phyloP scores from a whole-genome alignment of 192 early-diverging fungal genomes.

The Entomortierella beljakovae region DNA sequence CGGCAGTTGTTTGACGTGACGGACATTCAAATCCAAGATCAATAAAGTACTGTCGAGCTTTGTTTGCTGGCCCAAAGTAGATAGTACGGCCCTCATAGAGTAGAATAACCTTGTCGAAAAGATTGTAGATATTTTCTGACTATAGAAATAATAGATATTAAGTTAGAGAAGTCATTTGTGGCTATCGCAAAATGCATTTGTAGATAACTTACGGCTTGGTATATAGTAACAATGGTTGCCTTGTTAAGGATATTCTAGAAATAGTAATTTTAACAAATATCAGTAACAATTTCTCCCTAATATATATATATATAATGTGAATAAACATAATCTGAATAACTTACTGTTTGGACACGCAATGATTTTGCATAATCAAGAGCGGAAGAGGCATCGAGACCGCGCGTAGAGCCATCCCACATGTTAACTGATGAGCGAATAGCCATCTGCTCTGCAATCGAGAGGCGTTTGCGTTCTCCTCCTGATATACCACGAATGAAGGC shows the following conservation, averaged over 20 bases:
- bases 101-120: conserved; percentile 78
- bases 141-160: conserved; percentile 71
- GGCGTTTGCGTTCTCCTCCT: conserved; percentile 84
- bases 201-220: conserved; percentile 75
- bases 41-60: conserved; percentile 73
- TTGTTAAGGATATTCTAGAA: conserved; percentile 69
- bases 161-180: conserved; percentile 58
- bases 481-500: conserved; percentile 82
- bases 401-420: conserved; percentile 78
- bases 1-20: conserved; percentile 73
- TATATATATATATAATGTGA: neutral
- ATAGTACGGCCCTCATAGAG: conserved; percentile 75
- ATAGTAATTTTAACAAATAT: neutral
- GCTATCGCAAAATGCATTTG: neutral
- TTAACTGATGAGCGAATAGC: conserved; percentile 66
- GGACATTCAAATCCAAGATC: conserved; percentile 72
- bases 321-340: neutral
- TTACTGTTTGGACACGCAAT: conserved; percentile 73
- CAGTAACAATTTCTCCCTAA: neutral
- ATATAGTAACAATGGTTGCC: conserved; percentile 71
- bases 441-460: conserved; percentile 83
- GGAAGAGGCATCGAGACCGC: conserved; percentile 84
- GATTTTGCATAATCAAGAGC: conserved; percentile 84
- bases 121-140: conserved; percentile 79
- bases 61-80: conserved; percentile 73